These are phyloP conservation scores for Macaranga tanarius DNA, from an alignment of 441 rosid species.

Conservation along the genomic window DNA sequence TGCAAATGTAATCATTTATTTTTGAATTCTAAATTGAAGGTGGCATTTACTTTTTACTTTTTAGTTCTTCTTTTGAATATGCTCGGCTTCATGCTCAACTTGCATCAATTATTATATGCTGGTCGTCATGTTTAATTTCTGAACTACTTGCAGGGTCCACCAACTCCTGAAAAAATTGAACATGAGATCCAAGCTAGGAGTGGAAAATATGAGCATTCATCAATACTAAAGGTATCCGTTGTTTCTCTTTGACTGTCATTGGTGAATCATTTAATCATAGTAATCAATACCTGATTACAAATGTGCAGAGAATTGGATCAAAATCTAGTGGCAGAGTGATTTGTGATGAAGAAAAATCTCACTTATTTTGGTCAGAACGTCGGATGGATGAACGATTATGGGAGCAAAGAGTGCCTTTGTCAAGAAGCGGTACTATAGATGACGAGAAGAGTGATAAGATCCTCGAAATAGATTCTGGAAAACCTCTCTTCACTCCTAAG, in stretches of 20 bases:
- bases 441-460: conserved; percentile 64
- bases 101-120: not conserved
- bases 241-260: not conserved
- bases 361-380: conserved; percentile 31
- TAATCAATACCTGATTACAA: not conserved
- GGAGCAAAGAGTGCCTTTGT: conserved; percentile 33
- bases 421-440: conserved; percentile 27
- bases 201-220: conserved; percentile 48
- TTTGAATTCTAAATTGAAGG: not conserved
- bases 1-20: not conserved
- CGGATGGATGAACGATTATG: conserved; percentile 31
- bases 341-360: conserved; percentile 36
- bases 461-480: conserved; percentile 63
- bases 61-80: not conserved
- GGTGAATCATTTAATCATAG: not conserved
- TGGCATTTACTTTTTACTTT: not conserved
- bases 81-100: not conserved
- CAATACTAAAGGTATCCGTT: conserved; percentile 50
- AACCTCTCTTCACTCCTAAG: conserved; percentile 43
- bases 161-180: conserved; percentile 81
- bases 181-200: conserved; percentile 47
- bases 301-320: conserved; percentile 62
- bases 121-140: not conserved
- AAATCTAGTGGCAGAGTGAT: conserved; percentile 43
- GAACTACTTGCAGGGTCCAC: conserved; percentile 61